These are phyloP conservation scores for Ganoderma sinense DNA, from an alignment of 1,284 basidiomycete species.

Conservation along the genomic window DNA sequence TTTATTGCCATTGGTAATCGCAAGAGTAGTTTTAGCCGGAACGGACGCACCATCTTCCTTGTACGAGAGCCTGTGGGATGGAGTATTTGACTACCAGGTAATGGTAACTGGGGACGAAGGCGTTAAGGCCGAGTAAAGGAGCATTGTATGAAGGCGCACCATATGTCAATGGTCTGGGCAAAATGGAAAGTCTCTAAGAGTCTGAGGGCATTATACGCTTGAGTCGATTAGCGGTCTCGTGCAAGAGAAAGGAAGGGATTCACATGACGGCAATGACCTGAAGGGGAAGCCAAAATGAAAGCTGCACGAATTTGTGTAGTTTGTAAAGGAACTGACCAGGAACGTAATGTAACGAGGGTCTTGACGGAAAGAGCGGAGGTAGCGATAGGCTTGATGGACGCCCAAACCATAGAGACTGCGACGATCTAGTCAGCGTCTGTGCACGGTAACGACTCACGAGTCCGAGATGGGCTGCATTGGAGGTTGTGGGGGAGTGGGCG, in stretches of 20 bases:
- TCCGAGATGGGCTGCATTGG: too few relatives aligned
- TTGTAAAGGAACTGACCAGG: conserved; percentile 6
- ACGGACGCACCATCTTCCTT: conserved; percentile 12
- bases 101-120: conserved; percentile 1
- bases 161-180: conserved; percentile 3
- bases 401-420: conserved; percentile 12
- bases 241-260: neutral
- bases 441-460: too few relatives aligned
- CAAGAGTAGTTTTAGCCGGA: neutral
- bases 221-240: neutral
- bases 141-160: conserved; percentile 8
- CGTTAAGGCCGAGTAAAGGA: too few relatives aligned
- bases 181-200: conserved; percentile 15
- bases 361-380: conserved; percentile 6
- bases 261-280: conserved; percentile 10
- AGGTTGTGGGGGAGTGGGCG: neutral
- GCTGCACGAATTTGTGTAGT: neutral
- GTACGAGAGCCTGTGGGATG: neutral
- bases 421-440: neutral
- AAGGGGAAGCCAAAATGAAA: neutral
- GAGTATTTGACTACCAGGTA: conserved; percentile 12
- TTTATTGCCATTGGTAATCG: too few relatives aligned
- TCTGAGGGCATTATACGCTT: neutral
- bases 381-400: conserved; percentile 14
- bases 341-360: conserved; percentile 9